A percentile compares a stretch with the other conserved stretches of the same genome.
phyloP scores from a whole-genome alignment of 768 basidiomycete genomes.

The Saitozyma sp. region DNA sequence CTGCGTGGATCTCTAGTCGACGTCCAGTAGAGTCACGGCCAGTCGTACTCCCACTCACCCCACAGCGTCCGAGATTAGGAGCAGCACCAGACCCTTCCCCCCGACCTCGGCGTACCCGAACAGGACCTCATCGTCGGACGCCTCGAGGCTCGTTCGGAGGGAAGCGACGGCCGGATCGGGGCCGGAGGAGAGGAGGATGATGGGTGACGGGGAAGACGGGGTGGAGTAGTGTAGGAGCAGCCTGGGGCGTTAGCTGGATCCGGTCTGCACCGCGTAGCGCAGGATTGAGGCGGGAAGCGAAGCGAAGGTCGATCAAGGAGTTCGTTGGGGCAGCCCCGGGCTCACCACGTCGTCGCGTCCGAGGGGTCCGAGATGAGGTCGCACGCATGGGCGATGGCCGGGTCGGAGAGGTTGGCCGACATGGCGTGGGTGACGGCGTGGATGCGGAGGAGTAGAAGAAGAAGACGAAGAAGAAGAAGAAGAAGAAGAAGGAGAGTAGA shows the following conservation, averaged over 20 bases:
- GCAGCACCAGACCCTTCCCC: slow-evolving; percentile 35
- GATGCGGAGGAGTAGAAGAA: not conserved
- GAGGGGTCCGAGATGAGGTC: slow-evolving; percentile 13
- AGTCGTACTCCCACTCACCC: slow-evolving; percentile 25
- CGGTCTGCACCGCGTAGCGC: too few relatives aligned
- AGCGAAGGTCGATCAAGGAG: too few relatives aligned
- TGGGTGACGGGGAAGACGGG: slow-evolving; percentile 6
- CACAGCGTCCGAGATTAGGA: slow-evolving; percentile 33
- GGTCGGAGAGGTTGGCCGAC: slow-evolving; percentile 37
- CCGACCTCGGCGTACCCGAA: slow-evolving; percentile 41
- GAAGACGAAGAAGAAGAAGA: too few relatives aligned
- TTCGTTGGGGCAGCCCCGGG: too few relatives aligned
- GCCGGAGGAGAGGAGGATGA: slow-evolving; percentile 21
- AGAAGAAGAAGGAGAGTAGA: too few relatives aligned
- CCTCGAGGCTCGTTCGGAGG: slow-evolving; percentile 19
- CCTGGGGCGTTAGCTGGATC: slow-evolving; percentile 13
- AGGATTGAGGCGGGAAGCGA: too few relatives aligned
- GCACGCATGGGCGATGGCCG: slow-evolving; percentile 17
- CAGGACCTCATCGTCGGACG: slow-evolving; percentile 23
- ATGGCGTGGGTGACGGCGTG: slow-evolving; percentile 10
- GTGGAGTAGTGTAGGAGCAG: slow-evolving; percentile 27
- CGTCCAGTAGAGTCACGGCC: not conserved
- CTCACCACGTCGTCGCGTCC: slow-evolving; percentile 32
- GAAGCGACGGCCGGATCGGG: slow-evolving; percentile 20
- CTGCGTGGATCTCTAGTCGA: too few relatives aligned